Conservation (phyloP, 257 asterid species). For the Coffea eugenioides region DNA sequence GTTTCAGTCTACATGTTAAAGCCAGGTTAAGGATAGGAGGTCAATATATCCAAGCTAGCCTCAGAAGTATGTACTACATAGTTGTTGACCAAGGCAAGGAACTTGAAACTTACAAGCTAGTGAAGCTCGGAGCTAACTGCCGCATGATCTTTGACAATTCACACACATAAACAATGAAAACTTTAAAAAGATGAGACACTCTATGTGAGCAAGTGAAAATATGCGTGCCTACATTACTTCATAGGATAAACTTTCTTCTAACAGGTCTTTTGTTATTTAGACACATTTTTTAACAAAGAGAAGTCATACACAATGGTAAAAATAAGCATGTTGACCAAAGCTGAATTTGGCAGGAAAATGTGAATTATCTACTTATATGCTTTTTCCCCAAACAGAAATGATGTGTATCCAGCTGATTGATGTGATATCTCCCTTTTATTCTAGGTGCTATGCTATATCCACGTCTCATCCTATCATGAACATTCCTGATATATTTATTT, state of each 20-base stretch:
- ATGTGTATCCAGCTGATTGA: not conserved
- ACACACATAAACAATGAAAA: not conserved
- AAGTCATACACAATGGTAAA: not conserved
- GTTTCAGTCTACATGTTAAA: not conserved
- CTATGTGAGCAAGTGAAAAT: not conserved
- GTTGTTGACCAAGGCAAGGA: not conserved
- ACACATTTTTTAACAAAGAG: not conserved
- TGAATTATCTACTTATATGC: not conserved
- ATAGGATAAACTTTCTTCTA: not conserved
- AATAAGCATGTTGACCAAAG: not conserved
- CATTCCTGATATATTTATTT: not conserved
- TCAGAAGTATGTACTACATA: too few relatives aligned
- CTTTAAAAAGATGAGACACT: not conserved
- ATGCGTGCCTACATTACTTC: not conserved
- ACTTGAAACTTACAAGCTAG: not conserved
- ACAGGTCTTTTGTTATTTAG: not conserved
- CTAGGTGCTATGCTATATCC: not conserved
- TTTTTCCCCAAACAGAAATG: not conserved
- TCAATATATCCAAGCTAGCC: not conserved
- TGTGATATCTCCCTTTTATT: not conserved
- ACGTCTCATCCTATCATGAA: not conserved
- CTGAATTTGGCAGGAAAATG: not conserved
- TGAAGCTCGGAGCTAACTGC: not conserved
- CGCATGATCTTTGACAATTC: not conserved
- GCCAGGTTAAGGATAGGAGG: not conserved